A percentile compares a stretch with the other conserved stretches of the same genome.
These are phyloP conservation scores for Colletotrichum shisoi DNA, from an alignment of 2,329 filamentous ascomycete species.

Conservation along the genomic window DNA sequence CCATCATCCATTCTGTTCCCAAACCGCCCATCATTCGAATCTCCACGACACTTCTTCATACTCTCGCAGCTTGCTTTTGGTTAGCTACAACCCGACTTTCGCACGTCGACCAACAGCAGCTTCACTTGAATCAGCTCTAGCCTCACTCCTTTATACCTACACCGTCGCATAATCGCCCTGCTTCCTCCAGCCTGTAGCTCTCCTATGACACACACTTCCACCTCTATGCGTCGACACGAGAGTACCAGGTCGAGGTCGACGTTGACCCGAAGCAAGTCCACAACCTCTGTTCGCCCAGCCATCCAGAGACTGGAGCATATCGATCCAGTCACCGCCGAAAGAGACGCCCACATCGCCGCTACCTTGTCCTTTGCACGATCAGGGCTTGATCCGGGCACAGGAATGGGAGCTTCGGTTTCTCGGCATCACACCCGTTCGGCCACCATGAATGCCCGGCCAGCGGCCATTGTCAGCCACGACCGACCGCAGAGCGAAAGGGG, in stretches of 20 bases:
- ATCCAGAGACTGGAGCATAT: constrained; percentile 58
- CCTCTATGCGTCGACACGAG: constrained; percentile 59
- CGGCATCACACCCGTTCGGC: background rate
- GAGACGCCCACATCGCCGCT: constrained; percentile 70
- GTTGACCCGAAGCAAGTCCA: constrained; percentile 58
- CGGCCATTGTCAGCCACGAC: background rate
- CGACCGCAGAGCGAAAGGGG: constrained; percentile 38
- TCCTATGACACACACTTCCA: constrained; percentile 6
- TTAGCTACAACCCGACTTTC: constrained; percentile 24
- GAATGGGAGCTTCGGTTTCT: constrained; percentile 44
- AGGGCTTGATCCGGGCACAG: constrained; percentile 52
- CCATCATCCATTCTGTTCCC: background rate
- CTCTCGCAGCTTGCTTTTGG: constrained; percentile 35
- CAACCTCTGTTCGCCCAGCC: constrained; percentile 56
- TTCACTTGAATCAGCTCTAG: constrained; percentile 39
- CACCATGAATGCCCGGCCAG: background rate
- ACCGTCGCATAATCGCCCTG: background rate
- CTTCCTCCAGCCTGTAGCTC: background rate
- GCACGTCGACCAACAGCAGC: constrained; percentile 30
- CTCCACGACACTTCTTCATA: constrained; percentile 6
- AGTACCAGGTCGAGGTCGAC: constrained; percentile 55
- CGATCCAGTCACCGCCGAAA: constrained; percentile 57
- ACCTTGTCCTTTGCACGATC: constrained; percentile 66
- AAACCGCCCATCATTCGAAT: constrained; percentile 2
- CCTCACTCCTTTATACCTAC: constrained; percentile 25